Base-by-base conservation (phyloP, 305 asterid genomes). In the Plantago coronopus region DNA sequence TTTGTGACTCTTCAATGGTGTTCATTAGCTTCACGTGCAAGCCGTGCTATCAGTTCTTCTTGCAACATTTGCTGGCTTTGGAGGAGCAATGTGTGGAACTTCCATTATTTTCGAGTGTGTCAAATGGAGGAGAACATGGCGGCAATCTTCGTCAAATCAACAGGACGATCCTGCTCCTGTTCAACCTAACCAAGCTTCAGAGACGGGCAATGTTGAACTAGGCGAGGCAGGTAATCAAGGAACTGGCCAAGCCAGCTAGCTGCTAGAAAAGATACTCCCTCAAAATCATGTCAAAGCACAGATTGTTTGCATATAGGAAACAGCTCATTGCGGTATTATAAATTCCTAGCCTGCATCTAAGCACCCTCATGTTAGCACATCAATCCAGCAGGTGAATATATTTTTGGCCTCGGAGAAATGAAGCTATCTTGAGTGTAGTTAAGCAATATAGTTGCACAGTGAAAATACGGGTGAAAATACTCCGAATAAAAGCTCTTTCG, bases 31-130 rank as follows among this genome's bases (percentile, higher is more conserved):
- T 68, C 81, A 70, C 34, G 84, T 91, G 64, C 96, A 86, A 74
- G 88, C 85, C 16, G 93, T 91, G 75, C 65, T 88, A 57, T 72
- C 98, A 0, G 91, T 91, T 68, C 84, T 88, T 56, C 87, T 91
- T 6, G 96, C 96, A 17, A 82, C 95, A 20, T 88, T 88, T 75
- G 88, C 90, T 63, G 98, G 96, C 44, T 91, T 91, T 73, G 98
- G 96, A 69, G 95, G 96, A 48, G 75, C 83, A 57, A 86, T 91
- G 96, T 84, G 95, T 50, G 95, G 90, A 37, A 86, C 95, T 57
- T 84, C 95, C 11, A 66, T 91, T 59, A n/a, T 86, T 59, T 81
- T 72, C 23, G 96, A 91, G 83, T 59, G 84, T 43, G 53, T 76
- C n/a, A 91, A 77, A 73, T 84, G 89, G 95, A 84, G 85, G 71